These are phyloP conservation scores for Suillus spraguei DNA, from an alignment of 768 basidiomycete species.

Conservation along the genomic window DNA sequence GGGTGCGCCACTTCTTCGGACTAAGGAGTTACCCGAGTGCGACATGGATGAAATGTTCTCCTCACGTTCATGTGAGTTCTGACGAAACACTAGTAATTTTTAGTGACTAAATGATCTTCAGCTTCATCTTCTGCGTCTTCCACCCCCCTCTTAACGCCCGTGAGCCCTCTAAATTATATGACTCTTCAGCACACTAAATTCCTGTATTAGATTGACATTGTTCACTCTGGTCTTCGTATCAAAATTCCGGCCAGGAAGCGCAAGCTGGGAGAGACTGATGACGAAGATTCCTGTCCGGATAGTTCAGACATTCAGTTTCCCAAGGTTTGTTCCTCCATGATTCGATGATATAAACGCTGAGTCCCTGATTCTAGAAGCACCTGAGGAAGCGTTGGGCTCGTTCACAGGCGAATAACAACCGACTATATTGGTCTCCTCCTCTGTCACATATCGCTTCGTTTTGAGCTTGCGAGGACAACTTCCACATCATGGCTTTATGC, in stretches of 20 bases:
- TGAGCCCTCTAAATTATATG: conserved; percentile 12
- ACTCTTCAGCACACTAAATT: not conserved
- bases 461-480: not conserved
- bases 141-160: conserved; percentile 18
- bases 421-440: conserved; percentile 3
- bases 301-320: conserved; percentile 12
- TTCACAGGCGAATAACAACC: conserved; percentile 3
- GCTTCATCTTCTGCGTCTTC: conserved; percentile 14
- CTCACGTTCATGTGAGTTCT: conserved; percentile 20
- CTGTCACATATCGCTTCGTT: not conserved
- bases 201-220: conserved; percentile 13
- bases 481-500: not conserved
- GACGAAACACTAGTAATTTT: not conserved
- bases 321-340: conserved; percentile 20
- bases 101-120: conserved; percentile 8
- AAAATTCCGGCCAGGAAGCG: conserved; percentile 28
- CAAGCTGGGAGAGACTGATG: conserved; percentile 24
- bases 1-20: conserved; percentile 27
- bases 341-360: not conserved
- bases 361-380: conserved; percentile 14
- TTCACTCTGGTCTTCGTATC: conserved; percentile 27
- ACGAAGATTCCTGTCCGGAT: not conserved
- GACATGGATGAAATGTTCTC: conserved; percentile 21
- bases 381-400: conserved; percentile 22
- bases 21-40: conserved; percentile 27